A percentile compares a stretch with the other conserved stretches of the same genome.
phyloP scores from a whole-genome alignment of 495 filamentous ascomycete species.

The Evansstolkia leycettana region DNA sequence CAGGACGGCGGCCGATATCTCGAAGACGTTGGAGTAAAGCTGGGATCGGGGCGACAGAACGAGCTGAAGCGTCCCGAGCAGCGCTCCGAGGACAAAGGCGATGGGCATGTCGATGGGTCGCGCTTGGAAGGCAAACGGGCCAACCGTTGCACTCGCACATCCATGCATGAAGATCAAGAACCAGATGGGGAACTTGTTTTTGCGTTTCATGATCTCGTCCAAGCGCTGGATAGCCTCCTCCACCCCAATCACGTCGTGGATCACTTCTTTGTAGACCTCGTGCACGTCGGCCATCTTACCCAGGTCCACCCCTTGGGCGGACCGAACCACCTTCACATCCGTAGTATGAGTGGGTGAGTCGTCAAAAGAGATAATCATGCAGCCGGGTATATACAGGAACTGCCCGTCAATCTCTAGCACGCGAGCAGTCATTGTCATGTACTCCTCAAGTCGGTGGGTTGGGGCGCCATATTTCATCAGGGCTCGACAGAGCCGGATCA shows the following conservation, averaged over 20 bases:
- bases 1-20: conserved; percentile 73
- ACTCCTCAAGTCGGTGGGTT: conserved; percentile 68
- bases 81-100: conserved; percentile 71
- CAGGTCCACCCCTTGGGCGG: conserved; percentile 67
- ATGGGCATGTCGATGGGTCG: conserved; percentile 81
- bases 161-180: conserved; percentile 75
- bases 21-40: conserved; percentile 74
- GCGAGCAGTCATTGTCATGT: conserved; percentile 82
- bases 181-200: conserved; percentile 55
- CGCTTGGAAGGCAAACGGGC: conserved; percentile 84
- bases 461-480: conserved; percentile 79
- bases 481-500: conserved; percentile 73
- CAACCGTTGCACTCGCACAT: conserved; percentile 63
- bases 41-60: conserved; percentile 68
- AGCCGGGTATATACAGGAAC: conserved; percentile 85
- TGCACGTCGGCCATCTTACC: conserved; percentile 76
- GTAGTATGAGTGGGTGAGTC: conserved; percentile 82
- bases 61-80: conserved; percentile 73
- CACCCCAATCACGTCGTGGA: conserved; percentile 76
- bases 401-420: conserved; percentile 85
- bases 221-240: conserved; percentile 69
- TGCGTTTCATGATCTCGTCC: conserved; percentile 49
- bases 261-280: conserved; percentile 84
- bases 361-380: conserved; percentile 94
- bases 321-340: conserved; percentile 79